phyloP scores from a whole-genome alignment of 1,284 basidiomycete genomes.

The Marasmius tenuissimus region DNA sequence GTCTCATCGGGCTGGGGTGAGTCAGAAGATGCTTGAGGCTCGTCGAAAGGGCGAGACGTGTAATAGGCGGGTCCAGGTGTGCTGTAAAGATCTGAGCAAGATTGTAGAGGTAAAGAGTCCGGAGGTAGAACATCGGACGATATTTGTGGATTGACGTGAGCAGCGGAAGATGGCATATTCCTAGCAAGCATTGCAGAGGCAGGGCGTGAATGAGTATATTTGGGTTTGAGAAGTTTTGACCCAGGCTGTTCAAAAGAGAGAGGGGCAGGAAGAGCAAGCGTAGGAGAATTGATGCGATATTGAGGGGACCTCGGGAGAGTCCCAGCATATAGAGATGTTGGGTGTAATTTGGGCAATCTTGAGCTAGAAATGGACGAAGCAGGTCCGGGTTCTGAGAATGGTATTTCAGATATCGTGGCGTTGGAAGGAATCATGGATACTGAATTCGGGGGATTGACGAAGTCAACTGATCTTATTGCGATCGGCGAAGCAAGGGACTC shows the following conservation, averaged over 20 bases:
- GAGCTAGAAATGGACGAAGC: slow-evolving; percentile 14
- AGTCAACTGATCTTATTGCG: neutral
- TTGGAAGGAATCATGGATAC: neutral
- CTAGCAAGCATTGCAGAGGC: neutral
- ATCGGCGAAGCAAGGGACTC: neutral
- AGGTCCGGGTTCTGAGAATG: slow-evolving; percentile 27
- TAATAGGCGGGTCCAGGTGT: slow-evolving; percentile 37
- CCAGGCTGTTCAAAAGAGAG: neutral
- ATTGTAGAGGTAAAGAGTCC: neutral
- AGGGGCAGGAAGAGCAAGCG: neutral
- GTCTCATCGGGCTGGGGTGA: slow-evolving; percentile 29
- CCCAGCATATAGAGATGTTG: neutral
- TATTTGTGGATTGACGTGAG: slow-evolving; percentile 1
- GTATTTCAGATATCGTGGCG: neutral
- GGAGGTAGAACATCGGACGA: neutral
- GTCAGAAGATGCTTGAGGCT: slow-evolving; percentile 48
- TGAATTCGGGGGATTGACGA: neutral
- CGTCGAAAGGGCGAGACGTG: slow-evolving; percentile 39
- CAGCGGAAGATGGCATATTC: neutral
- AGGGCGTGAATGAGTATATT: neutral
- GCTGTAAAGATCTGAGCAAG: slow-evolving; percentile 21
- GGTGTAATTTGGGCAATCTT: neutral
- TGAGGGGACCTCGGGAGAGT: neutral
- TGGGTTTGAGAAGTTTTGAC: neutral
- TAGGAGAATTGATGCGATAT: slow-evolving; percentile 1